Conservation (phyloP, 345 rosid species). For the Aethionema arabicum region DNA sequence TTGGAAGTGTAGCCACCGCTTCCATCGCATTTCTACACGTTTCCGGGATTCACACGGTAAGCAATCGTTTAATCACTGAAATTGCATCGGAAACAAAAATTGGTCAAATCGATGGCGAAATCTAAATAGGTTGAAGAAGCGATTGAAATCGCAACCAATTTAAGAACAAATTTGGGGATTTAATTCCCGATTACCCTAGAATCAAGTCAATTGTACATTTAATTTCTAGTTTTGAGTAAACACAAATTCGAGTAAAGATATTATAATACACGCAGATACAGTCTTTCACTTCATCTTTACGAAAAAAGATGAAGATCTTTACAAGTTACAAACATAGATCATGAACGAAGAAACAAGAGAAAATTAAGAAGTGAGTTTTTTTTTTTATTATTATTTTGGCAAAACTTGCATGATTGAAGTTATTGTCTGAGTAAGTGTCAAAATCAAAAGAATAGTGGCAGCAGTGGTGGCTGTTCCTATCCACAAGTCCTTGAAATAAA, state of each 20-base stretch:
- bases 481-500: neutral
- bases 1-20: constrained; percentile 35
- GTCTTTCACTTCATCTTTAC: too few species aligned
- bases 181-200: constrained; percentile 31
- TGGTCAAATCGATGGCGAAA: neutral
- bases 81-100: neutral
- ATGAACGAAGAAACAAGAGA: neutral
- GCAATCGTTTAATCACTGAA: neutral
- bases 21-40: constrained; percentile 50
- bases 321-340: neutral
- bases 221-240: too few species aligned
- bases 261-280: too few species aligned
- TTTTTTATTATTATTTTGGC: too few species aligned
- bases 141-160: constrained; percentile 43
- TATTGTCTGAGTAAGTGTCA: too few species aligned
- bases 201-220: too few species aligned
- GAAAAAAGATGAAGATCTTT: too few species aligned
- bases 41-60: constrained; percentile 55
- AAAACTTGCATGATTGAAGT: too few species aligned
- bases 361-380: too few species aligned
- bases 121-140: constrained; percentile 53
- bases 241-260: too few species aligned
- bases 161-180: constrained; percentile 47
- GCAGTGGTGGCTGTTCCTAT: too few species aligned
- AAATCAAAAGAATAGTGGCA: too few species aligned